Base-by-base conservation (phyloP, 169 alveolate genomes). In the Eimeria sp. region DNA sequence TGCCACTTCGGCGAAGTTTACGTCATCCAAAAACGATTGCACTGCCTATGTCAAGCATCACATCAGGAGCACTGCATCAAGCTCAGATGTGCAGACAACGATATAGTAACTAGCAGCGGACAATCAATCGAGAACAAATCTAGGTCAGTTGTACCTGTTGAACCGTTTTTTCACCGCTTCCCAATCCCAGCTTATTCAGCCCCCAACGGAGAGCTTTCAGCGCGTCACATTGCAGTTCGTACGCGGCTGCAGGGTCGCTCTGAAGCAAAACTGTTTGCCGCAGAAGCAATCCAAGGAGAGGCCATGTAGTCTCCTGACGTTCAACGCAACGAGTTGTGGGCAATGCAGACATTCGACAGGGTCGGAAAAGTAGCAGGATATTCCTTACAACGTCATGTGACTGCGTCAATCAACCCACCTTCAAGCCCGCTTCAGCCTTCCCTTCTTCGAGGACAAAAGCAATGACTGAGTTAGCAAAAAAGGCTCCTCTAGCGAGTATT, bases 271-370 rank as follows among this genome's bases (percentile, higher is more conserved):
- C 62, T 23, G 68, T 87, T 40, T 87, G 93, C 82, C 82, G 93
- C 62, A 52, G 52, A 20, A 87, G 83, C 62, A 87, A 40, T 11
- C 66, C 80, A 87, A 64, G 82, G 46, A 87, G 83, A 30, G 93
- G 93, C 93, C 93, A 87, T 27, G 93, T 23, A 40, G 82, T 62
- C 66, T 87, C 82, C 93, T 87, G 90, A 82, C 9, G 77, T 30
- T 2, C 58, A 52, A 83, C 40, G 2, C 43, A 56, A 62, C 23
- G 33, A 27, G 27, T 49, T 78, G 43, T 30, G 27, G 88, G n/a
- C 25, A 54, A 78, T 9, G 46, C 49, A 46, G 27, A n/a, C 25
- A 49, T 23, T 6, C 37, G 0, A 4, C 2, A 11, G 18, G 40
- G 0, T 27, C 60, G 60, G 37, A 74, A 40, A 1, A 6, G 58